A percentile compares a stretch with the other conserved stretches of the same genome.
Conservation (phyloP, 306 rosid species). For the Myrica gale region DNA sequence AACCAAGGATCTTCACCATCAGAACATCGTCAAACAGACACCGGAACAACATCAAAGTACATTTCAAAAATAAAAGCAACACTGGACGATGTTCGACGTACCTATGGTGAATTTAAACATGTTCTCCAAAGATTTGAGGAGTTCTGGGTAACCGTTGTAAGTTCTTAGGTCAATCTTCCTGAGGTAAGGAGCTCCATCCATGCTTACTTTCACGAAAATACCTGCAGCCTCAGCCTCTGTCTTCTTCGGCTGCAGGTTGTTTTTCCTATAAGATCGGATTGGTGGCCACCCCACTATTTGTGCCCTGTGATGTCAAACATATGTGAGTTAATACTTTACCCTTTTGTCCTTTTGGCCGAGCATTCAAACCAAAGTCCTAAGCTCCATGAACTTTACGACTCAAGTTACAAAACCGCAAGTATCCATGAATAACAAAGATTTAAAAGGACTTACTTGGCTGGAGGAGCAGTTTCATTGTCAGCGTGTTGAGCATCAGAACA, state of each 20-base stretch:
- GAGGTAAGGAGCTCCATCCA: constrained; percentile 97
- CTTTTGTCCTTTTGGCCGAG: background rate
- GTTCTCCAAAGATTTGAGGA: constrained; percentile 65
- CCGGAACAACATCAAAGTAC: background rate
- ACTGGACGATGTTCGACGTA: constrained; percentile 6
- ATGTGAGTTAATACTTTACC: background rate
- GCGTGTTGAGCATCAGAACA: constrained; percentile 18
- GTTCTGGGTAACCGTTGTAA: constrained; percentile 58
- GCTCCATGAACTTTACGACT: background rate
- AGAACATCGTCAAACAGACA: background rate
- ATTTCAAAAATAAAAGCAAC: background rate
- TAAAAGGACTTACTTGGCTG: constrained; percentile 56
- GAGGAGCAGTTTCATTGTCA: constrained; percentile 43
- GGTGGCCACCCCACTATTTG: constrained; percentile 98
- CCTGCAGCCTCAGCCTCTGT: constrained; percentile 53
- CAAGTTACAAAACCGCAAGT: background rate
- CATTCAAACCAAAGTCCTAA: background rate
- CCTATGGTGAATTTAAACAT: constrained; percentile 82
- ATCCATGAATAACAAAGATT: background rate
- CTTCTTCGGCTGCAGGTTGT: constrained; percentile 48
- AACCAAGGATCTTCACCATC: constrained; percentile 3
- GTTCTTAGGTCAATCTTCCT: constrained; percentile 76
- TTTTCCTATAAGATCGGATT: constrained; percentile 68
- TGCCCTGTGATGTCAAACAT: constrained; percentile 45
- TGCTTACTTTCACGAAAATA: constrained; percentile 77